Evolutionary conservation across 192 early-diverging fungal species (phyloP).

Genomic region (Obelidium mucronatum): DNA sequence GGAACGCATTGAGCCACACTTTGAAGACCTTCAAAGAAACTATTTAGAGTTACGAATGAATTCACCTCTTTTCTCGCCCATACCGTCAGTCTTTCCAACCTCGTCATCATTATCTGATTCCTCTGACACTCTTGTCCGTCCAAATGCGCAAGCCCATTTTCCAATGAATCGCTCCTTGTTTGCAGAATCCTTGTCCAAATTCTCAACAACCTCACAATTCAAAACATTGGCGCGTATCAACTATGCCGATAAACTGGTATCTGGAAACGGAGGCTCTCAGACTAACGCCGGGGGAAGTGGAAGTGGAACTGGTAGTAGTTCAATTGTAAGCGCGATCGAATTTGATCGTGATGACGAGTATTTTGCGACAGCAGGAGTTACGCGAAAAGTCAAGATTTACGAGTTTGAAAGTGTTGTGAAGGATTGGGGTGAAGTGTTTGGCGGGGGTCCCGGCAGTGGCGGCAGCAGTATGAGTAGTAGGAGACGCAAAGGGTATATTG

Average conservation of each 20-base stretch:
- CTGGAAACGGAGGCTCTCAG: background rate
- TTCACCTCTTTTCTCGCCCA: background rate
- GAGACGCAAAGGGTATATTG: background rate
- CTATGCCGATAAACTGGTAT: slow-evolving; percentile 74
- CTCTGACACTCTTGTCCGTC: background rate
- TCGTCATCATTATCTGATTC: slow-evolving; percentile 6
- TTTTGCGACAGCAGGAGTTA: slow-evolving; percentile 94
- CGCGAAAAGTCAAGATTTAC: slow-evolving; percentile 92
- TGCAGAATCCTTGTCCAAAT: slow-evolving; percentile 69
- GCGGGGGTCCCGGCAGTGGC: slow-evolving; percentile 2
- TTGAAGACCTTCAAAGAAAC: slow-evolving; percentile 72
- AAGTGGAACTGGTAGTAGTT: slow-evolving; percentile 46
- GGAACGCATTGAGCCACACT: slow-evolving; percentile 59
- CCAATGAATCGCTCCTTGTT: slow-evolving; percentile 43
- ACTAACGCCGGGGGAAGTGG: background rate
- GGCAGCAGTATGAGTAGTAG: background rate
- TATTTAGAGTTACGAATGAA: slow-evolving; percentile 70
- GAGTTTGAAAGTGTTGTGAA: slow-evolving; percentile 70
- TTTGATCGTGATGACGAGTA: slow-evolving; percentile 94
- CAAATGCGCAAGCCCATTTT: background rate
- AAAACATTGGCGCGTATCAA: slow-evolving; percentile 78
- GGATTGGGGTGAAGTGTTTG: slow-evolving; percentile 38
- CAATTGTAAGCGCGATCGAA: slow-evolving; percentile 92
- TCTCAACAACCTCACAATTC: slow-evolving; percentile 75
- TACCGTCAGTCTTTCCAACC: background rate